These are phyloP conservation scores for Pistacia integerrima DNA, from an alignment of 345 rosid genomes.

Conservation along the genomic window DNA sequence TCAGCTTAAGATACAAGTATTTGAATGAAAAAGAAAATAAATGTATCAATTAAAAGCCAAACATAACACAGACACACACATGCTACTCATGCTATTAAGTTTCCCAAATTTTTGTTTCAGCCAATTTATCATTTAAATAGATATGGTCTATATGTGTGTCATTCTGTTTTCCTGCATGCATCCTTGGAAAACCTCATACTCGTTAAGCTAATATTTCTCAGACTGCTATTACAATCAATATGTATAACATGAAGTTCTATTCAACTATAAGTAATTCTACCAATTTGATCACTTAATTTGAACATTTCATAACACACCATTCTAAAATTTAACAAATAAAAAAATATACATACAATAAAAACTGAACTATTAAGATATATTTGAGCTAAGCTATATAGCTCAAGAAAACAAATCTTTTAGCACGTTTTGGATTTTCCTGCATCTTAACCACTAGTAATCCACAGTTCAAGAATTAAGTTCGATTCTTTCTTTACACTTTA, in stretches of 20 bases:
- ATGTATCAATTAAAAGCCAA: background rate
- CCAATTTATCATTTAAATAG: too few relatives aligned
- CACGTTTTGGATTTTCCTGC: background rate
- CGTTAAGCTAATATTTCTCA: too few relatives aligned
- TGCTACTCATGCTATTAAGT: too few relatives aligned
- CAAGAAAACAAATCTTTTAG: background rate
- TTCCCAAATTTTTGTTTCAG: too few relatives aligned
- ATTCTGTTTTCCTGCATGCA: too few relatives aligned
- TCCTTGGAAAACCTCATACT: too few relatives aligned
- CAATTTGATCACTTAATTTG: background rate
- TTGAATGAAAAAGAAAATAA: background rate
- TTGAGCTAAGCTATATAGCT: background rate
- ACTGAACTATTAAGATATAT: background rate
- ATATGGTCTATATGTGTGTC: too few relatives aligned
- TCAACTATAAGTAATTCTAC: background rate
- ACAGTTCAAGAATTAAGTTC: background rate
- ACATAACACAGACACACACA: background rate
- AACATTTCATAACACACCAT: background rate
- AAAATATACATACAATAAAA: background rate
- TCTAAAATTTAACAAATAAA: background rate
- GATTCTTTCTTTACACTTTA: background rate
- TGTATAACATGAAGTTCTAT: background rate
- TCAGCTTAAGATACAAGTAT: background rate
- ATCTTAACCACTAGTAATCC: background rate
- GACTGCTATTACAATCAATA: background rate